Conservation (phyloP, 2,329 filamentous ascomycete genomes). For the Pestalotiopsis sp. region DNA sequence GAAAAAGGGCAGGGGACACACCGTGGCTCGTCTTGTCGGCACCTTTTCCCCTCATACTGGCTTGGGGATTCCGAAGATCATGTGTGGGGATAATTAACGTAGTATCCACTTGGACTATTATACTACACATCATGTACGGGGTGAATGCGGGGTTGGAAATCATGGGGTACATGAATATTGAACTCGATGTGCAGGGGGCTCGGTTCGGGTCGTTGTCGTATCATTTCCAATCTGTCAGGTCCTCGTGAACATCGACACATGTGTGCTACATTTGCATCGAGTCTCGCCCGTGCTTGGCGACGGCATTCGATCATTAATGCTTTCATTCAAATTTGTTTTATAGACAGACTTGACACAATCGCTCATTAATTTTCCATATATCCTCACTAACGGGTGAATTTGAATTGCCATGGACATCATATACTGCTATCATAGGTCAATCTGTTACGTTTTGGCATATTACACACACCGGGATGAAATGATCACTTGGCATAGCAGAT, state of each 20-base stretch:
- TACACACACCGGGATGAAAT: not conserved
- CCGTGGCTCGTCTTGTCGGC: not conserved
- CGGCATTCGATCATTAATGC: not conserved
- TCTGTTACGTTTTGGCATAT: too few species aligned
- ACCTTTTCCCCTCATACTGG: not conserved
- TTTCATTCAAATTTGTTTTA: too few species aligned
- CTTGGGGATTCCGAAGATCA: not conserved
- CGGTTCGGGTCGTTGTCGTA: too few species aligned
- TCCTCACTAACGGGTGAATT: too few species aligned
- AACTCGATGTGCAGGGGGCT: not conserved
- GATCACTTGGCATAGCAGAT: constrained; percentile 5
- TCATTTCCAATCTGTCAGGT: too few species aligned
- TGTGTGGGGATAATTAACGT: not conserved
- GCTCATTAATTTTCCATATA: too few species aligned
- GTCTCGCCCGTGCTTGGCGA: not conserved
- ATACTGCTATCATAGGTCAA: too few species aligned
- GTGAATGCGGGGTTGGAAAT: not conserved
- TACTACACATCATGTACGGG: not conserved
- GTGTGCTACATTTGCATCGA: not conserved
- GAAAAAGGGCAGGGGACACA: not conserved
- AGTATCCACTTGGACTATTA: not conserved
- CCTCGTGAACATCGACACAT: not conserved
- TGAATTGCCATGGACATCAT: too few species aligned
- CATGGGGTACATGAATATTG: not conserved
- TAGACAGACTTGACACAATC: too few species aligned